phyloP scores from a whole-genome alignment of 2,329 filamentous ascomycete genomes.

The Phymatotrichopsis omnivora region DNA sequence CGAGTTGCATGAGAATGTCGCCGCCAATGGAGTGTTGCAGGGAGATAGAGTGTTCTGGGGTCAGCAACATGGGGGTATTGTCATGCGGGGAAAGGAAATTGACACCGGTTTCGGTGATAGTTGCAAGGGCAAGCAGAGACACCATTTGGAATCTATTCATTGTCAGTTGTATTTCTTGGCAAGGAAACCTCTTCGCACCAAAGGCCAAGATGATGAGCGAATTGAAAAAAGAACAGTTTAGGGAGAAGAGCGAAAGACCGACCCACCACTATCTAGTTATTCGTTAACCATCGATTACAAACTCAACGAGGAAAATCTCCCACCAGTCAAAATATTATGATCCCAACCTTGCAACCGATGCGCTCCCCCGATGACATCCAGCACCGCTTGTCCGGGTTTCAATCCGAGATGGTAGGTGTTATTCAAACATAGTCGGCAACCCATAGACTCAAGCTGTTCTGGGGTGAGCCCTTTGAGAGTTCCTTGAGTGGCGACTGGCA shows the following conservation, averaged over 20 bases:
- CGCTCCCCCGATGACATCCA: constrained; percentile 80
- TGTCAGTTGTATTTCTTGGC: constrained; percentile 30
- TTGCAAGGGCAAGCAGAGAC: constrained; percentile 82
- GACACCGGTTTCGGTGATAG: constrained; percentile 90
- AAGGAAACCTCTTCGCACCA: neutral
- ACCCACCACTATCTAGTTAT: constrained; percentile 54
- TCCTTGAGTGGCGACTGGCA: constrained; percentile 96
- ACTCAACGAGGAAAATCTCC: no score
- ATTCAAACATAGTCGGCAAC: constrained; percentile 85
- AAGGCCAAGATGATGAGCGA: neutral
- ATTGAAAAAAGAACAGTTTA: neutral
- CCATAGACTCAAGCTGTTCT: constrained; percentile 78
- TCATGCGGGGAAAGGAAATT: constrained; percentile 94
- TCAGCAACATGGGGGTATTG: constrained; percentile 89
- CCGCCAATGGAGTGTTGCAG: constrained; percentile 95
- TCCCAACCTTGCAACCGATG: constrained; percentile 94
- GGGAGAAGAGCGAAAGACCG: constrained; percentile 31
- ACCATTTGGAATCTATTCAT: constrained; percentile 88
- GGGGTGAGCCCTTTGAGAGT: constrained; percentile 91
- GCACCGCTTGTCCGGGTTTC: constrained; percentile 82
- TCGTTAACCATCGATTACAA: constrained; percentile 4
- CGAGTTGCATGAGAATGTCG: constrained; percentile 98
- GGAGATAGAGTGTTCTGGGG: constrained; percentile 91
- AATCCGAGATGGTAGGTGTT: constrained; percentile 96
- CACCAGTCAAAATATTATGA: constrained; percentile 76